Evolutionary conservation across 1,284 basidiomycete genomes (phyloP), one percentile per base, ranked within the genome.

Genomic region (Wolfiporia cocos): DNA sequence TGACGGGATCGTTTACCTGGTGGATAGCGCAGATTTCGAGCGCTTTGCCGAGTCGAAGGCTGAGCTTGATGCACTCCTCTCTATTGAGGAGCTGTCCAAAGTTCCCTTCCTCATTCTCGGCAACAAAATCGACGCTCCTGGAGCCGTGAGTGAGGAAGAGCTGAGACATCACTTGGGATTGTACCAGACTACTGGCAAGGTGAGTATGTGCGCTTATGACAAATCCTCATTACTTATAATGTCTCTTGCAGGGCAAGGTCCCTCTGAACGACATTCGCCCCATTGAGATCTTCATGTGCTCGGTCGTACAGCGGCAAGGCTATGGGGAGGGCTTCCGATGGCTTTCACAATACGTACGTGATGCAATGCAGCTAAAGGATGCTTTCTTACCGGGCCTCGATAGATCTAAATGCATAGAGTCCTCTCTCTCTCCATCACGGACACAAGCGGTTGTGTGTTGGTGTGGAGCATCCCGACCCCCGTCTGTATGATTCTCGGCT

Each of bases 201-300:
- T 92, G 47, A 37, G 71, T 65, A 9, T 24, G n/a, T 11, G 41
- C 33, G n/a, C 20, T 5, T 37, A 21, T 36, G n/a, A n/a, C n/a
- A n/a, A n/a, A n/a, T n/a, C n/a, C n/a, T n/a, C n/a, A n/a, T n/a
- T n/a, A n/a, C 26, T 28, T 14, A 28, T 28, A 28, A 9, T 28
- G 9, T 7, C 26, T 24, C 26, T 31, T 47, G 11, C 51, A 95
- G 92, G 96, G 96, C 65, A 97, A 98, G 65, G 89, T 97, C 31
- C 94, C 93, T 48, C 81, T 99, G 56, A 88, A 77, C 58, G 95
- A 98, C 67, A 98, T 99, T 57, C 84, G 96, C 51, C 95, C 96
- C 24, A 97, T 99, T 66, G 96, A 99, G 67, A 81, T 99, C 58
- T 99, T 98, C 82, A 99, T 99, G 96, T 98, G 94, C 74, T 99